Conservation (phyloP, 225 moss, liverwort and hornwort genomes). For the Pleurozium schreberi region DNA sequence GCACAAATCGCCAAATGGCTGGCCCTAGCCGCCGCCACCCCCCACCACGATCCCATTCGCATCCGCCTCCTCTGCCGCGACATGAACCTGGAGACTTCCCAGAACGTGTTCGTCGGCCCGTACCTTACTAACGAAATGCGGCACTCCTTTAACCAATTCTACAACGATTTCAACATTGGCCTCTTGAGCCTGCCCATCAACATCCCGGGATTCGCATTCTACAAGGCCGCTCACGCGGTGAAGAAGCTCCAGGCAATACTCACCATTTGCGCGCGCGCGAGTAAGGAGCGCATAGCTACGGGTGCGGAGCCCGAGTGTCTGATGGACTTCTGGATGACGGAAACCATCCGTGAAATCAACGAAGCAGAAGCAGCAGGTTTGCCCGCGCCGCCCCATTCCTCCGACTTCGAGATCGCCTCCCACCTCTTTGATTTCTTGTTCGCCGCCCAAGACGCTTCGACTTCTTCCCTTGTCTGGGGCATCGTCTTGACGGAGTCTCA, state of each 20-base stretch:
- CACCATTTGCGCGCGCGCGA: slow-evolving; percentile 33
- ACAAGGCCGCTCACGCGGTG: slow-evolving; percentile 55
- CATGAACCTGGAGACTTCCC: slow-evolving; percentile 84
- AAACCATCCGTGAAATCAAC: slow-evolving; percentile 58
- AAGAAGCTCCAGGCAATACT: slow-evolving; percentile 44
- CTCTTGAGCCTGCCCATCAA: slow-evolving; percentile 62
- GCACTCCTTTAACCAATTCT: slow-evolving; percentile 28
- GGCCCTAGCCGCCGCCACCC: not conserved
- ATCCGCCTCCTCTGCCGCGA: slow-evolving; percentile 58
- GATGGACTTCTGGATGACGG: slow-evolving; percentile 82
- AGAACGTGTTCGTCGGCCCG: slow-evolving; percentile 77
- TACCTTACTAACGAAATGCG: slow-evolving; percentile 50
- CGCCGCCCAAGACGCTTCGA: slow-evolving; percentile 90
- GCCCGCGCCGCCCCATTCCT: slow-evolving; percentile 56
- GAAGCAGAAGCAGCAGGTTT: slow-evolving; percentile 46
- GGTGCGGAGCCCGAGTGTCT: slow-evolving; percentile 73
- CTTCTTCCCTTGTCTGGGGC: slow-evolving; percentile 85
- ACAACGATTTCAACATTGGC: slow-evolving; percentile 71
- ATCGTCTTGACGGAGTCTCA: slow-evolving; percentile 46
- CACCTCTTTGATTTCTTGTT: slow-evolving; percentile 91
- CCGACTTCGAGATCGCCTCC: slow-evolving; percentile 54
- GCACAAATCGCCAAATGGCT: slow-evolving; percentile 58
- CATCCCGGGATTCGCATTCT: slow-evolving; percentile 69
- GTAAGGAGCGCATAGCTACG: slow-evolving; percentile 50
- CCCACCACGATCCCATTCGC: slow-evolving; percentile 12